Evolutionary conservation across 2,329 filamentous ascomycete genomes (phyloP).

Genomic region (Arthrobotrys sinensis): DNA sequence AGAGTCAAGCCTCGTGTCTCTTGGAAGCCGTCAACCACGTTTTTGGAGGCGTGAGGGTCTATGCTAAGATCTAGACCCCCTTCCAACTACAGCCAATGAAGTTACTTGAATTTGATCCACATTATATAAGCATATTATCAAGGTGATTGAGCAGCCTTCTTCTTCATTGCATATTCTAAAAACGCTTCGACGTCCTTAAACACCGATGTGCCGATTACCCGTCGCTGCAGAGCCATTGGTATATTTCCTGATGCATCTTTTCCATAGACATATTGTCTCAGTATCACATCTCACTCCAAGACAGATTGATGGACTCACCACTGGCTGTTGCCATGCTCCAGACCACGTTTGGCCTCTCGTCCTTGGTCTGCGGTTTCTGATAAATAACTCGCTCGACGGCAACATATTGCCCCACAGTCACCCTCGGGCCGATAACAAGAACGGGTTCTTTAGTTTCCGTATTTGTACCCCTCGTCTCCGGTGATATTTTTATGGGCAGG

Average conservation of each 20-base stretch:
- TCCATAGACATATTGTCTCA: not conserved
- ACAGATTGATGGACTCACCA: constrained; percentile 14
- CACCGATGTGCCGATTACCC: constrained; percentile 36
- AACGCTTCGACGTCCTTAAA: constrained; percentile 57
- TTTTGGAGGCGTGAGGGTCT: no score
- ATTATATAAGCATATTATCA: not conserved
- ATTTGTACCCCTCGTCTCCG: constrained; percentile 34
- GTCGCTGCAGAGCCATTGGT: constrained; percentile 39
- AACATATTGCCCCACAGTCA: constrained; percentile 45
- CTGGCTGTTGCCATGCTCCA: constrained; percentile 59
- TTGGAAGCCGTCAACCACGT: no score
- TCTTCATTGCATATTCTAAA: constrained; percentile 34
- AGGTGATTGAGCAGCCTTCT: not conserved
- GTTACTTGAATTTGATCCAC: no score
- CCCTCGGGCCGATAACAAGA: constrained; percentile 29
- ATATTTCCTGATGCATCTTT: constrained; percentile 50
- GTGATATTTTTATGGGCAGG: constrained; percentile 30
- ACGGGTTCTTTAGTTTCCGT: constrained; percentile 29
- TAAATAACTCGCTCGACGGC: constrained; percentile 47
- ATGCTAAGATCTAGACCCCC: no score
- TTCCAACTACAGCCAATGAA: no score
- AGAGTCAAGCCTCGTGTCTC: no score
- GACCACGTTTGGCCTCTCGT: constrained; percentile 22
- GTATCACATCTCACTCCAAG: not conserved
- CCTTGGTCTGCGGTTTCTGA: constrained; percentile 4